Evolutionary conservation across 768 basidiomycete genomes (phyloP), one percentile per base, ranked within the genome.

Genomic region (Suillus alpinus): DNA sequence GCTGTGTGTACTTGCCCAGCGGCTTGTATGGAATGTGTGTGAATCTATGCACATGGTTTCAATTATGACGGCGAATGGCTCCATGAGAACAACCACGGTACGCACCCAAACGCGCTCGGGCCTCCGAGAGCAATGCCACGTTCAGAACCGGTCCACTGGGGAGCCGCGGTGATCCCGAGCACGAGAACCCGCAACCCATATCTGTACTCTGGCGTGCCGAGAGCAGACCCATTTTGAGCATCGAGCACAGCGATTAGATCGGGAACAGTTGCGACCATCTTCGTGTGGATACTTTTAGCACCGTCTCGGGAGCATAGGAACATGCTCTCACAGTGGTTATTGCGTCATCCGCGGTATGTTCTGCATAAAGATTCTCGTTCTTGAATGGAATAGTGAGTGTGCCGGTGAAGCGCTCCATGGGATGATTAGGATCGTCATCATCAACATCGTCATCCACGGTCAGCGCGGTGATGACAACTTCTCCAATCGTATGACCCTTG

Each of bases 161-260:
- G 83, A 0, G 80, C 78, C 26, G 81, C 83, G 32, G 77, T 75
- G 12, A 78, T 71, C 13, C 73, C 78, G 62, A 78, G 67, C 67
- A 86, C 84, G 32, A 83, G 76, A 31, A 86, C 86, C n/a, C 83
- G 78, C 39, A 85, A 69, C 6, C 86, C 86, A 59, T 87, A 87
- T 56, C 74, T 74, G 68, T 86, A 86, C 55, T 88, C 81, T 26
- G 80, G 87, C 1, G 86, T 86, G 14, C 87, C 86, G 8, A 89
- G 73, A 34, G 85, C 82, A 4, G 79, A 75, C 0, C 87, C 87
- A 59, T 75, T 84, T 63, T 86, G 85, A 23, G 84, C 81, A 63
- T 89, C 87, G 12, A 88, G 71, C 12, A 88, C 82, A 0, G 82
- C 76, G 58, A 89, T 86, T 29, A 89, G 76, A 68, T 89, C 87